Evolutionary conservation across 2,329 filamentous ascomycete species (phyloP).

Genomic region (Microdochium bolleyi): DNA sequence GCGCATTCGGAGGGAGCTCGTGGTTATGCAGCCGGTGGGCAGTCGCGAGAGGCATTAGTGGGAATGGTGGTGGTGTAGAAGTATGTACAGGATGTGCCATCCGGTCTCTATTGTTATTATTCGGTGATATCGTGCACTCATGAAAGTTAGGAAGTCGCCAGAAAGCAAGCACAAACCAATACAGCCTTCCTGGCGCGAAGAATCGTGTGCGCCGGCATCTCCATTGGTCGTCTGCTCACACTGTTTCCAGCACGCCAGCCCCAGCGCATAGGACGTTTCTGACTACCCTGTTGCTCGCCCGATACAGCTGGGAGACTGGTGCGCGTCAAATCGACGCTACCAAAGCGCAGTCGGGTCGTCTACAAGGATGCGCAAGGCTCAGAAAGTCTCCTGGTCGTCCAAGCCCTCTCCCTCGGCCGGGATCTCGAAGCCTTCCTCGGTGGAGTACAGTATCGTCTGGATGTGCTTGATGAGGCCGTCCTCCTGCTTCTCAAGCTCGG

Average conservation of each 20-base stretch:
- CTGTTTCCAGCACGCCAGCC: no score
- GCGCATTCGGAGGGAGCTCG: no score
- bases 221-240: not conserved
- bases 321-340: not conserved
- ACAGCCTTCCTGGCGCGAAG: not conserved
- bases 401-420: conserved; percentile 66
- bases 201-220: not conserved
- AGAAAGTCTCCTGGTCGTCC: conserved; percentile 78
- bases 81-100: not conserved
- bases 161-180: not conserved
- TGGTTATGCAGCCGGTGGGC: not conserved
- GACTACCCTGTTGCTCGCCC: not conserved
- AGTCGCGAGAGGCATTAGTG: not conserved
- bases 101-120: not conserved
- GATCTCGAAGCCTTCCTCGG: conserved; percentile 88
- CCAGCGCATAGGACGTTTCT: no score
- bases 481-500: conserved; percentile 89
- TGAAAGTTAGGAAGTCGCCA: not conserved
- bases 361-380: conserved; percentile 8
- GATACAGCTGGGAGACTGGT: not conserved
- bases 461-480: conserved; percentile 90
- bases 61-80: not conserved
- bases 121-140: not conserved
- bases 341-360: not conserved
- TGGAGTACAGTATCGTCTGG: conserved; percentile 94